These are phyloP conservation scores for Saccharomycopsis selenospora DNA, from an alignment of 805 yeast species.

Conservation along the genomic window DNA sequence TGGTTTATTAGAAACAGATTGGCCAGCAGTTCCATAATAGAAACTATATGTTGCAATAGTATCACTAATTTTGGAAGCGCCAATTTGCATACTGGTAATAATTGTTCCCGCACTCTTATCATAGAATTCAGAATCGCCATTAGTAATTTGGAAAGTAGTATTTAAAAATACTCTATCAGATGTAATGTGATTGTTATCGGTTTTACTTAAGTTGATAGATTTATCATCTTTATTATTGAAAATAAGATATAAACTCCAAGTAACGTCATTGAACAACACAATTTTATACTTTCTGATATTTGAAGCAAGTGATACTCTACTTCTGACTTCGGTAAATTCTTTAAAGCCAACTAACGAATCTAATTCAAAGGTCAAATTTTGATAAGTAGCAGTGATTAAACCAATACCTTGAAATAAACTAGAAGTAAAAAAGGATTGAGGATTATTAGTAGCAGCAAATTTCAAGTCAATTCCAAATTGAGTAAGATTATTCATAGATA, in stretches of 20 bases:
- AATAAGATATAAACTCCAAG: conserved; percentile 48
- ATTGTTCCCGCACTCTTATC: conserved; percentile 68
- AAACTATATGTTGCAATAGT: conserved; percentile 41
- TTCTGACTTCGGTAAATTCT: conserved; percentile 27
- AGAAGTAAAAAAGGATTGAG: conserved; percentile 22
- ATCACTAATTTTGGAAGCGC: conserved; percentile 46
- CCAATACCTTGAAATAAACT: conserved; percentile 54
- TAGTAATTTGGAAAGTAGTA: conserved; percentile 40
- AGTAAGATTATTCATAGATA: conserved; percentile 42
- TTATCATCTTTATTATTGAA: conserved; percentile 28
- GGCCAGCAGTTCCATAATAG: conserved; percentile 43
- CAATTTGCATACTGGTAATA: conserved; percentile 41
- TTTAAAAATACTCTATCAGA: conserved; percentile 40
- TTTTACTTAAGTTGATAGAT: conserved; percentile 29
- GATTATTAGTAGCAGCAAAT: conserved; percentile 32
- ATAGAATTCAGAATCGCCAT: conserved; percentile 43
- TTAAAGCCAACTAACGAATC: conserved; percentile 41
- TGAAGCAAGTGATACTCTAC: conserved; percentile 26
- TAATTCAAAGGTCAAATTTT: conserved; percentile 38
- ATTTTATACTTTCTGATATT: conserved; percentile 42
- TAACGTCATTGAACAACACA: conserved; percentile 41
- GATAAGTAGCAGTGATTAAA: conserved; percentile 42
- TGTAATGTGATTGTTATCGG: conserved; percentile 30
- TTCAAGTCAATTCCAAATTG: conserved; percentile 35
- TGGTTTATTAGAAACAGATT: conserved; percentile 39